phyloP scores from a whole-genome alignment of 2,329 filamentous ascomycete genomes.

The Macrophomina tecta region DNA sequence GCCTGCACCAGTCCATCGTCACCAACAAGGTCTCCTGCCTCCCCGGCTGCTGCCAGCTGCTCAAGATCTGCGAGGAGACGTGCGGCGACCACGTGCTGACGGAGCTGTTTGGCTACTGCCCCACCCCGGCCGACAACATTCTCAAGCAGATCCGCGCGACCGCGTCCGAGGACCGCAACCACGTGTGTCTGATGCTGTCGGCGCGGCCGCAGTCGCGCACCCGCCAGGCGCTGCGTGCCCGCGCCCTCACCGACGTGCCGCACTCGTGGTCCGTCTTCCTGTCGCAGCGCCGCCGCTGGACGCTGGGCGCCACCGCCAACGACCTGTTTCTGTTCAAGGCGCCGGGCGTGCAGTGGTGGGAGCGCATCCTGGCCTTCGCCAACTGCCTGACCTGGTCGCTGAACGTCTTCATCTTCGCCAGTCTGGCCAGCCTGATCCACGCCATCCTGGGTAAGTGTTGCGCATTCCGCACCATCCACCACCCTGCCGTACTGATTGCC shows the following conservation, averaged over 20 bases:
- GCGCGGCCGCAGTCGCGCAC: slow-evolving; percentile 49
- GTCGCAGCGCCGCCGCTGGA: slow-evolving; percentile 58
- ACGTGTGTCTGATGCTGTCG: slow-evolving; percentile 55
- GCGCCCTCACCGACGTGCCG: slow-evolving; percentile 52
- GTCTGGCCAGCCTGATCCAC: slow-evolving; percentile 36
- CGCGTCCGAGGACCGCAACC: slow-evolving; percentile 58
- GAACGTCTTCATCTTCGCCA: slow-evolving; percentile 35
- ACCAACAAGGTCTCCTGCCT: slow-evolving; percentile 59
- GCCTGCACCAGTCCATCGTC: slow-evolving; percentile 57
- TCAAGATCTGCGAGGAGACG: slow-evolving; percentile 57
- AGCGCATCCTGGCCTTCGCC: slow-evolving; percentile 53
- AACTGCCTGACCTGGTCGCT: slow-evolving; percentile 53
- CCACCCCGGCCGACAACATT: slow-evolving; percentile 57
- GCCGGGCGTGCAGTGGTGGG: slow-evolving; percentile 50
- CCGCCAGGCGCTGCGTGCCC: slow-evolving; percentile 54
- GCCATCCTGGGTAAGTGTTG: slow-evolving; percentile 24
- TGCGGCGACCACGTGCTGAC: slow-evolving; percentile 40
- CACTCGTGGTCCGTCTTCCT: slow-evolving; percentile 50
- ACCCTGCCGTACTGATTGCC: too few species aligned
- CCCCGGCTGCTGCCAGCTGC: slow-evolving; percentile 58
- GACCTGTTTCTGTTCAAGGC: slow-evolving; percentile 58
- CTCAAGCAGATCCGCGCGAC: slow-evolving; percentile 57
- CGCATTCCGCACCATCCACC: too few species aligned
- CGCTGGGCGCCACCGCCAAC: slow-evolving; percentile 56
- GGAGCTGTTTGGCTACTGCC: slow-evolving; percentile 56